These are phyloP conservation scores for Calonectria fujianensis DNA, from an alignment of 2,329 filamentous ascomycete species.

Conservation along the genomic window DNA sequence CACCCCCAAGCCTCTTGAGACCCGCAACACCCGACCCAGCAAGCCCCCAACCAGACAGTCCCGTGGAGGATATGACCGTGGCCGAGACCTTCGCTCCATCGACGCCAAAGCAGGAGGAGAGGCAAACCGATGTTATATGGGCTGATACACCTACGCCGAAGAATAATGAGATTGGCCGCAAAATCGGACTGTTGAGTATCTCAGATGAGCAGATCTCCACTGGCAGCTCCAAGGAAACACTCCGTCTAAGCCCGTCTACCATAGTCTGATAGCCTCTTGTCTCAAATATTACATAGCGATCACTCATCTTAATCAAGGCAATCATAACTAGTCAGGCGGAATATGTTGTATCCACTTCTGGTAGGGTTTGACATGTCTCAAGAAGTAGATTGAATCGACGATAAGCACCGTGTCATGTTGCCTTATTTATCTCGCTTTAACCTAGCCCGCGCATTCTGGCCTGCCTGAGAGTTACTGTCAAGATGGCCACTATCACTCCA, in stretches of 20 bases:
- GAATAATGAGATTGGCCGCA: neutral
- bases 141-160: neutral
- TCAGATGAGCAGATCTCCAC: neutral
- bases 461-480: too few relatives aligned
- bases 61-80: neutral
- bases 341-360: neutral
- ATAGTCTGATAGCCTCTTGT: neutral
- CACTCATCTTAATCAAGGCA: neutral
- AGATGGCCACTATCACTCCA: too few relatives aligned
- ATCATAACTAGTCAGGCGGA: neutral
- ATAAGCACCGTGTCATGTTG: too few relatives aligned
- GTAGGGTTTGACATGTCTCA: accelerated
- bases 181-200: neutral
- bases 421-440: neutral
- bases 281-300: neutral
- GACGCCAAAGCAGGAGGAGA: neutral
- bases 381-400: neutral
- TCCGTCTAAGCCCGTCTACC: neutral
- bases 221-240: neutral
- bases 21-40: neutral
- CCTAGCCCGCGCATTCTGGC: too few relatives aligned
- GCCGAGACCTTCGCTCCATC: neutral
- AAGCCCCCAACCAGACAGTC: neutral
- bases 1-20: neutral
- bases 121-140: neutral